phyloP scores from a whole-genome alignment of 345 rosid genomes.

The Durio zibethinus region DNA sequence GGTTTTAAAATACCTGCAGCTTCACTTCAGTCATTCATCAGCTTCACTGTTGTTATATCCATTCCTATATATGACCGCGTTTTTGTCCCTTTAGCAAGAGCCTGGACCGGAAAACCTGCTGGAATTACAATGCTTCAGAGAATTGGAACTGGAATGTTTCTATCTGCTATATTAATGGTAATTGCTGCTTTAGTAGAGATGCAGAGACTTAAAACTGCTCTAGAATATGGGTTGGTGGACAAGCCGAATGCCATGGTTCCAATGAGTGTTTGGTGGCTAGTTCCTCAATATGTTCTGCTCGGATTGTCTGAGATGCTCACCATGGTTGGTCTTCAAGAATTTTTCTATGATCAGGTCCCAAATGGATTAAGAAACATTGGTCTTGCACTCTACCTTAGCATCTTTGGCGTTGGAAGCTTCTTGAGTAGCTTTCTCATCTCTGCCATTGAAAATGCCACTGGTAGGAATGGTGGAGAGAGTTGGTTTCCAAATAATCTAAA shows the following conservation, averaged over 20 bases:
- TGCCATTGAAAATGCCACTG: conserved; percentile 18
- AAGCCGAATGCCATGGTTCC: conserved; percentile 16
- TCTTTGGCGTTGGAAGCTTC: conserved; percentile 32
- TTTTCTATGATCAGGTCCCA: conserved; percentile 38
- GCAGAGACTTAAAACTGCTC: conserved; percentile 32
- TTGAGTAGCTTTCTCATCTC: conserved; percentile 36
- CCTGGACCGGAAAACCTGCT: conserved; percentile 24
- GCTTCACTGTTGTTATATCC: conserved; percentile 36
- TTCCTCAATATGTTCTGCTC: conserved; percentile 28
- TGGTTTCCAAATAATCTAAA: conserved; percentile 33
- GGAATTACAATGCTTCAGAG: conserved; percentile 39
- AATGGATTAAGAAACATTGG: conserved; percentile 34
- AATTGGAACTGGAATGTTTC: conserved; percentile 32
- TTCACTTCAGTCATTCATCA: conserved; percentile 48
- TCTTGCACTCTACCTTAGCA: conserved; percentile 30
- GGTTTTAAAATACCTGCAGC: conserved; percentile 47
- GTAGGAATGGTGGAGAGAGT: conserved; percentile 18
- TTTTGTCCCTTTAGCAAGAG: conserved; percentile 41
- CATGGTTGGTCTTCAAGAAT: conserved; percentile 41
- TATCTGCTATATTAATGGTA: conserved; percentile 26
- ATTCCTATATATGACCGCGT: conserved; percentile 49
- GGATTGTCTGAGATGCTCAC: conserved; percentile 36
- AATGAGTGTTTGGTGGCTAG: conserved; percentile 36
- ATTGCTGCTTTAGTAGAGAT: conserved; percentile 37
- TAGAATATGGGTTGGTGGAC: conserved; percentile 22